Evolutionary conservation across 805 yeast species (phyloP).

Genomic region (Kuraishia floccosa): DNA sequence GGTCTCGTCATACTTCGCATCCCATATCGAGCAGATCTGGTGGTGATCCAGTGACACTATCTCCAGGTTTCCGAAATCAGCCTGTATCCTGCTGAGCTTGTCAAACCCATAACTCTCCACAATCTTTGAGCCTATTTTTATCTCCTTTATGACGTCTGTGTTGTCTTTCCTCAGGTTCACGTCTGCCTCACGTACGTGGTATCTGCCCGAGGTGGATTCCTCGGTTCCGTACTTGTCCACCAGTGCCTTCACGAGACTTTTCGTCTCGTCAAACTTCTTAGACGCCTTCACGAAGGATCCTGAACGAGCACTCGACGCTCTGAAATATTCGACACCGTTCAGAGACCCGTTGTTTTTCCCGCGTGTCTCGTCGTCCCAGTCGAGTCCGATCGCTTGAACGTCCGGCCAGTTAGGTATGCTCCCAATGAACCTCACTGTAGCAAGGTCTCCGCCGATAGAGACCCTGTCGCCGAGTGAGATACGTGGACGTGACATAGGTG

Average conservation of each 20-base stretch:
- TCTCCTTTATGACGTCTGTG: conserved; percentile 10
- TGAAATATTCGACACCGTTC: conserved; percentile 46
- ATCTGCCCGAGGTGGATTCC: conserved; percentile 7
- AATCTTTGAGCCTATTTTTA: conserved; percentile 42
- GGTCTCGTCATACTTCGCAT: conserved; percentile 1
- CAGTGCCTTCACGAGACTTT: conserved; percentile 38
- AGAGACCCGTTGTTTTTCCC: conserved; percentile 68
- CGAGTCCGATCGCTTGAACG: conserved; percentile 57
- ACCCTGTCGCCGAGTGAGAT: conserved; percentile 10
- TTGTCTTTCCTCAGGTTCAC: conserved; percentile 5
- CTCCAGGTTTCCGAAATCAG: conserved; percentile 30
- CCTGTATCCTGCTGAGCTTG: conserved; percentile 33
- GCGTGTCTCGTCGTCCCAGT: conserved; percentile 65
- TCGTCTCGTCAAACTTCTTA: conserved; percentile 14
- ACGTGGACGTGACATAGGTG: too few species aligned
- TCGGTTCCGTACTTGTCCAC: conserved; percentile 30
- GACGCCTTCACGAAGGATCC: conserved; percentile 55
- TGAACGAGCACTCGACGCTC: conserved; percentile 20
- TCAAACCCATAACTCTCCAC: conserved; percentile 62
- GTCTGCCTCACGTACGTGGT: conserved; percentile 1
- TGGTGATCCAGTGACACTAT: conserved; percentile 38
- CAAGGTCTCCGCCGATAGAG: conserved; percentile 31
- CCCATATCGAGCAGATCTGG: conserved; percentile 16
- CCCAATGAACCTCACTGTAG: conserved; percentile 60
- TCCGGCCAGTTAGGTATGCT: conserved; percentile 50